A percentile compares a stretch with the other conserved stretches of the same genome.
These are phyloP conservation scores for Anthoceros angustus DNA, from an alignment of 225 moss, liverwort and hornwort genomes.

Conservation along the genomic window DNA sequence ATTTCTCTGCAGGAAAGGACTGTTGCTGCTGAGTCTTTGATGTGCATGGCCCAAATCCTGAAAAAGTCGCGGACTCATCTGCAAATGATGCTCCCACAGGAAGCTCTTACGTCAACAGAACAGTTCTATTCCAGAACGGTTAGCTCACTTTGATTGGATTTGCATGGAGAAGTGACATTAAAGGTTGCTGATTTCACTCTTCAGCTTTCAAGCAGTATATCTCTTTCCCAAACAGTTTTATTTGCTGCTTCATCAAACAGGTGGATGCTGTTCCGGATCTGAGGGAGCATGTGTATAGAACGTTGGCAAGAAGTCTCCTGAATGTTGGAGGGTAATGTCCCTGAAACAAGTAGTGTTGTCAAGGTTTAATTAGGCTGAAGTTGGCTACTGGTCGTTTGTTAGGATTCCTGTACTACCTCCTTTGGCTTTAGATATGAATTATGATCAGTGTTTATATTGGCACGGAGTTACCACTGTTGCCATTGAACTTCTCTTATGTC, in stretches of 20 bases:
- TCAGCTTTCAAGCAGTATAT: not conserved
- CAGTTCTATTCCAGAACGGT: slow-evolving; percentile 71
- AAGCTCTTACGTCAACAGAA: slow-evolving; percentile 59
- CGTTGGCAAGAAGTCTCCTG: slow-evolving; percentile 74
- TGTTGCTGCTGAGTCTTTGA: slow-evolving; percentile 72
- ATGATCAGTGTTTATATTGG: not conserved
- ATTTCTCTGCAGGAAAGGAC: slow-evolving; percentile 40
- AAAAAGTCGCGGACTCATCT: slow-evolving; percentile 62
- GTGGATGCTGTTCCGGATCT: slow-evolving; percentile 77
- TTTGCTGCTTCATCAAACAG: slow-evolving; percentile 16
- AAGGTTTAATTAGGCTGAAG: no score
- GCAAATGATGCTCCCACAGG: slow-evolving; percentile 65
- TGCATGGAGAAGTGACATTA: not conserved
- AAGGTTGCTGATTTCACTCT: not conserved
- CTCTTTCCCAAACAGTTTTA: not conserved
- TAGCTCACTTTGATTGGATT: not conserved
- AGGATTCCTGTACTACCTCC: not conserved
- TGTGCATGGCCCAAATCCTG: slow-evolving; percentile 64
- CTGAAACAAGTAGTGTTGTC: no score
- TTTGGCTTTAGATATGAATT: not conserved
- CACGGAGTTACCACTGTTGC: no score
- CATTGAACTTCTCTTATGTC: slow-evolving; percentile 6
- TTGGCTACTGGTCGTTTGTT: no score
- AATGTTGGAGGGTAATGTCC: slow-evolving; percentile 55
- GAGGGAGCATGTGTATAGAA: slow-evolving; percentile 72